A percentile compares a stretch with the other conserved stretches of the same genome.
These are phyloP conservation scores for Geoglossum cookeanum DNA, from an alignment of 2,329 filamentous ascomycete genomes.

Conservation along the genomic window DNA sequence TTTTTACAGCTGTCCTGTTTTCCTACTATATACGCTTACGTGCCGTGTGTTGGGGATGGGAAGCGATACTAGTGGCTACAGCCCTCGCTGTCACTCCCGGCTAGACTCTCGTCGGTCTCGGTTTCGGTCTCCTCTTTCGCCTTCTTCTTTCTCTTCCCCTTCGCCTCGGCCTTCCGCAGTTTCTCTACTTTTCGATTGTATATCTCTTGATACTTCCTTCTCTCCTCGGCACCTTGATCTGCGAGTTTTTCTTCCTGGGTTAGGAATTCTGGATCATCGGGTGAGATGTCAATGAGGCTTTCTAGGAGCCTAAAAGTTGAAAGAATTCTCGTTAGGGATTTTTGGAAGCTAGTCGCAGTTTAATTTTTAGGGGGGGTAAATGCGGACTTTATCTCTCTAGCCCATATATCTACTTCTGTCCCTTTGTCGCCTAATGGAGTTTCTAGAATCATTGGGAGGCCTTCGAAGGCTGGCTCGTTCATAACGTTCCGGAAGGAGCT, in stretches of 20 bases:
- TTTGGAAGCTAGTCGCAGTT: not conserved
- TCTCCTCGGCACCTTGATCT: constrained; percentile 47
- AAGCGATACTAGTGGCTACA: no score
- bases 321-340: not conserved
- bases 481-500: constrained; percentile 80
- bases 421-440: constrained; percentile 75
- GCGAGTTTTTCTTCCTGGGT: constrained; percentile 45
- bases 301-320: constrained; percentile 47
- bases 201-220: constrained; percentile 58
- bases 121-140: not conserved
- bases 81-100: no score
- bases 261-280: constrained; percentile 53
- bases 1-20: no score
- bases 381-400: constrained; percentile 61
- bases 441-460: constrained; percentile 80
- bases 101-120: no score
- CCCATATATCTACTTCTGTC: constrained; percentile 41
- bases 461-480: constrained; percentile 58
- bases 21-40: no score
- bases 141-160: constrained; percentile 20
- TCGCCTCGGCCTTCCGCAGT: constrained; percentile 26
- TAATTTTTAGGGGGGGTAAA: not conserved
- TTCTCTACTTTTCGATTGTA: constrained; percentile 55
- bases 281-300: constrained; percentile 66
- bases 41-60: no score